phyloP scores from a whole-genome alignment of 345 rosid species.

The Erysimum cheiranthoides region DNA sequence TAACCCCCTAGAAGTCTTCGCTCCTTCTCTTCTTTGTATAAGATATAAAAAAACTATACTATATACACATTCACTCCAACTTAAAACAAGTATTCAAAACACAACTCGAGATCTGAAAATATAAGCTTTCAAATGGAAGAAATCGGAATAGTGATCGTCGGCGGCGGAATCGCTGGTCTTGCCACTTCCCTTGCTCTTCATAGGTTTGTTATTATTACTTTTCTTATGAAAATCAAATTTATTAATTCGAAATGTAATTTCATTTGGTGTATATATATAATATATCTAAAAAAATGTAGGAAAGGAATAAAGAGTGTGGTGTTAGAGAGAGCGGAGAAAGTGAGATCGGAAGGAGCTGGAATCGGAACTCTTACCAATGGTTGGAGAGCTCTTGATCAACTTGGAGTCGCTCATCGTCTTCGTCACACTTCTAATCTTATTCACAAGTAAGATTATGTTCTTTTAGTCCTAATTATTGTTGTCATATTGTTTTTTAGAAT shows the following conservation, averaged over 20 bases:
- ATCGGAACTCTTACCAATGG: slow-evolving; percentile 60
- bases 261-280: background rate
- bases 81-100: background rate
- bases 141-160: slow-evolving; percentile 53
- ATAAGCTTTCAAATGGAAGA: slow-evolving; percentile 42
- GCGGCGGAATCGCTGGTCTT: slow-evolving; percentile 71
- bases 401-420: slow-evolving; percentile 51
- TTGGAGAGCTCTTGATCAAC: too few relatives aligned
- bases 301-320: slow-evolving; percentile 66
- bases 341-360: slow-evolving; percentile 59
- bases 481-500: background rate
- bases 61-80: slow-evolving; percentile 12
- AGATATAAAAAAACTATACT: background rate
- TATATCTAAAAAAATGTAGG: slow-evolving; percentile 41
- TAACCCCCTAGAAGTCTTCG: slow-evolving; percentile 27
- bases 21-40: slow-evolving; percentile 18
- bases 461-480: background rate
- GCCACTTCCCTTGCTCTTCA: slow-evolving; percentile 69
- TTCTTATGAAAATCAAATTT: background rate
- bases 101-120: slow-evolving; percentile 10
- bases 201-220: slow-evolving; percentile 34
- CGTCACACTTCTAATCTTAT: slow-evolving; percentile 48
- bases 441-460: slow-evolving; percentile 39
- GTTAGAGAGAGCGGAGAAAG: slow-evolving; percentile 57
- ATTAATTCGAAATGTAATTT: background rate